Base-by-base conservation (phyloP, 2,329 filamentous ascomycete genomes). In the Fusarium lyarnte region DNA sequence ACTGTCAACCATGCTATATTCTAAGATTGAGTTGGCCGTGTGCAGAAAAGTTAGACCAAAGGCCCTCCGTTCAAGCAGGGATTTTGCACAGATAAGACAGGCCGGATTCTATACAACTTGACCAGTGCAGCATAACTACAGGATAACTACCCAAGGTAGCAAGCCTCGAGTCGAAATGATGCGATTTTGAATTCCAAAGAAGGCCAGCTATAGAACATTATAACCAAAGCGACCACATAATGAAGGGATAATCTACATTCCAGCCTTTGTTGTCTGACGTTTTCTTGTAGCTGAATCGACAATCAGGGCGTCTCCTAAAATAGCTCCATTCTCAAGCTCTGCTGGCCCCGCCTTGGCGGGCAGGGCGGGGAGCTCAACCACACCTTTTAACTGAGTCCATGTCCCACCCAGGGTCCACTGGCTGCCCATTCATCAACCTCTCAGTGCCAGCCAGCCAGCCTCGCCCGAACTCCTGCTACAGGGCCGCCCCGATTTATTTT, bases 401-500 rank as follows among this genome's bases (percentile, higher is more conserved):
- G 53, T 29, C 41, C 55, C 36, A 58, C 41, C 55, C 36, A 58
- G 42, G 49, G 31, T 39, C 51, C 46, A 33, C 41, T 16, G 16
- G 29, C 46, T 67, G 54, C 35, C 35, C 9, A n/a, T 33, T 52
- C 46, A 39, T 64, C 52, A 64, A 53, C 35, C 39, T 54, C 29
- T 43, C 39, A 47, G 35, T 41, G 46, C 51, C 41, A 51, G 52
- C 57, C 57, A 36, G 36, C 51, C 45, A 46, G 51, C 67, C 63
- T 69, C 60, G 52, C 69, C 52, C 36, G 23, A 53, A 64, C 43
- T 53, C 53, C 61, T 54, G 60, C 66, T 66, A 54, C 41, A 53
- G 60, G 36, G 36, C 43, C n/a, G 61, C 41, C 70, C 70, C 66
- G 45, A 55, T 74, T 74, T 73, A 71, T 71, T 74, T 74, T 58